Conservation (phyloP, 805 yeast genomes). For the Starmerella powellii region DNA sequence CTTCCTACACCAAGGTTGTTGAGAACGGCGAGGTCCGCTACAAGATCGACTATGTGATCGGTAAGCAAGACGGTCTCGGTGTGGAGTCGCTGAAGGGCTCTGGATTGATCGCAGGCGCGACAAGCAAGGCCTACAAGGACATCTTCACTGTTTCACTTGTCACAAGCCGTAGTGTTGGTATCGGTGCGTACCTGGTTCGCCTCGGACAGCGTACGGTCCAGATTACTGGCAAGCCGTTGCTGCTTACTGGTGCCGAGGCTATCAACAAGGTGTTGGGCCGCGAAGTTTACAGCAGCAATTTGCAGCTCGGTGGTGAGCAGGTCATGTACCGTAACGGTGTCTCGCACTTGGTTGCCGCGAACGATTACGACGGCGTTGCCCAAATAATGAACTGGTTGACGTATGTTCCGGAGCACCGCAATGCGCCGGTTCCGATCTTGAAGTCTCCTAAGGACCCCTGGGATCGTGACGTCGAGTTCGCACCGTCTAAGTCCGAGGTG, state of each 20-base stretch:
- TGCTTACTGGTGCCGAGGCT: slow-evolving; percentile 98
- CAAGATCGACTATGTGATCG: slow-evolving; percentile 73
- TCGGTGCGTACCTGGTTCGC: slow-evolving; percentile 97
- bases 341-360: slow-evolving; percentile 91
- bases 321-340: slow-evolving; percentile 98
- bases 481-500: slow-evolving; percentile 57
- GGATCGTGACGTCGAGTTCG: slow-evolving; percentile 85
- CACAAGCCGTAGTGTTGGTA: slow-evolving; percentile 99
- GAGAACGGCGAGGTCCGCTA: slow-evolving; percentile 76
- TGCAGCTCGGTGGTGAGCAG: slow-evolving; percentile 98
- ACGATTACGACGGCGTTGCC: slow-evolving; percentile 92
- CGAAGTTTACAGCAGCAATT: slow-evolving; percentile 91
- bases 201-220: slow-evolving; percentile 98
- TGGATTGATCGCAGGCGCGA: slow-evolving; percentile 97
- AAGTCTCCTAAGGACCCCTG: slow-evolving; percentile 64
- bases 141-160: slow-evolving; percentile 96
- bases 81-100: slow-evolving; percentile 98
- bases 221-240: slow-evolving; percentile 96
- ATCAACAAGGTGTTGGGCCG: slow-evolving; percentile 92
- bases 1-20: slow-evolving; percentile 39
- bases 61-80: slow-evolving; percentile 93
- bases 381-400: slow-evolving; percentile 93
- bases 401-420: slow-evolving; percentile 82
- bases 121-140: slow-evolving; percentile 94
- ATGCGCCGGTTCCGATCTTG: slow-evolving; percentile 63